Base-by-base conservation (phyloP, 2,329 filamentous ascomycete species). In the Colletotrichum sp. region DNA sequence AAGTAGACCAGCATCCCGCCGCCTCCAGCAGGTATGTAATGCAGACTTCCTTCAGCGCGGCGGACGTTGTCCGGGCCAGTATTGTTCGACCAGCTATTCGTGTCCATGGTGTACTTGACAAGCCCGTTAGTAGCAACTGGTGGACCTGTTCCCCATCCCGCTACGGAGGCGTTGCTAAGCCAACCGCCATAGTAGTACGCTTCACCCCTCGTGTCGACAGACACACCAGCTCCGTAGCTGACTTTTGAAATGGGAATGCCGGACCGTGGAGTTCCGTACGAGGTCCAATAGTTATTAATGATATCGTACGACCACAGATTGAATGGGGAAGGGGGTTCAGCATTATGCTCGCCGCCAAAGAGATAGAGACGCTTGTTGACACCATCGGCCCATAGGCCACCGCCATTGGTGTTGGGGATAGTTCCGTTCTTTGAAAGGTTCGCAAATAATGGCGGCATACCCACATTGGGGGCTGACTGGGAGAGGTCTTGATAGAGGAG, bases 141-240 rank as follows among this genome's bases (percentile, higher is more conserved):
- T 9, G 84, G 80, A 3, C 87, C 88, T 18, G 80, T 81, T 4
- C 79, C 78, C 91, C 90, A 93, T 10, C 86, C 86, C 1, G 87
- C 83, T 2, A 87, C 85, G 1, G 90, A 91, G 61, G 82, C 81
- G 77, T 90, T 90, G 78, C 88, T 92, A 73, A 90, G 84, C 88
- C 89, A 93, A 55, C 92, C 92, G 58, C 92, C 92, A 76, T 91
- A 89, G 80, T 93, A 92, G 79, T 90, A 94, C 3, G 89, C 91
- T 73, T 89, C 84, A 13, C 90, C 91, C 3, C 87, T 85, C 48
- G 87, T 86, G 6, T 91, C 86, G 12, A 92, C 86, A 4, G 89
- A 87, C 12, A 89, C 86, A 15, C 90, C 89, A 16, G 91, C 91
- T 13, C 91, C 92, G 75, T 88, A 92, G 8, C 90, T 88, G 3